Base-by-base conservation (phyloP, 148 eudicot species). In the Fagopyrum esculentum region DNA sequence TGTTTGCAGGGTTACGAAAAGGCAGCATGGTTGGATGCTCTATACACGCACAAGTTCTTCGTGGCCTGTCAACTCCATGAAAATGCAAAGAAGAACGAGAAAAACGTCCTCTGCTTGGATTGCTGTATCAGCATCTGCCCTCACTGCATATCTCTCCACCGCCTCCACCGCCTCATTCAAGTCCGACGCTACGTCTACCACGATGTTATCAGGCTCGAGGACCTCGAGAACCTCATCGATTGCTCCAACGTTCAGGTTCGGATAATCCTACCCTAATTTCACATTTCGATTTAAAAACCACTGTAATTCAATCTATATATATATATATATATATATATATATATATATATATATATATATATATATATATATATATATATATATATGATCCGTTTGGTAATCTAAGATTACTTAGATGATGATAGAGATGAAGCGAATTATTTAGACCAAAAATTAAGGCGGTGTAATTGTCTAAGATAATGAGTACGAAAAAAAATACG, bases 11-110 rank as follows among this genome's bases (percentile, higher is more conserved):
- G 96, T 79, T 66, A 56, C 78, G 82, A 85, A 77, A 92, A 89
- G 84, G 97, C 99, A 75, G 91, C 89, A 80, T 95, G 99, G 99
- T 80, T 95, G 84, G 92, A 95, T 69, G 93, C 99, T 8, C 87
- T 95, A 3, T 95, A 86, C 77, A 71, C 45, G 40, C 78, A 95
- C 64, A 92, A 85, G 70, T 95, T 92, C 86, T 95, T 95, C 59
- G 84, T 77, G 43, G 81, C 85, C 9, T 95, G 99, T 75, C 60
- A 86, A 69, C 78, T 76, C 71, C 99, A 95, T 76, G 99, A 87
- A 75, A 83, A 73, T 15, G 89, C 92, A 9, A 95, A 92, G 89
- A 95, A 95, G 84, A 92, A 95, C 51, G 99, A 95, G 84, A 95
- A 89, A 83, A 95, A 95, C 75, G 86, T 95, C 40, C 86, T 84